These are phyloP conservation scores for Entophlyctis luteolus DNA, from an alignment of 192 early-diverging fungal species.

Conservation along the genomic window DNA sequence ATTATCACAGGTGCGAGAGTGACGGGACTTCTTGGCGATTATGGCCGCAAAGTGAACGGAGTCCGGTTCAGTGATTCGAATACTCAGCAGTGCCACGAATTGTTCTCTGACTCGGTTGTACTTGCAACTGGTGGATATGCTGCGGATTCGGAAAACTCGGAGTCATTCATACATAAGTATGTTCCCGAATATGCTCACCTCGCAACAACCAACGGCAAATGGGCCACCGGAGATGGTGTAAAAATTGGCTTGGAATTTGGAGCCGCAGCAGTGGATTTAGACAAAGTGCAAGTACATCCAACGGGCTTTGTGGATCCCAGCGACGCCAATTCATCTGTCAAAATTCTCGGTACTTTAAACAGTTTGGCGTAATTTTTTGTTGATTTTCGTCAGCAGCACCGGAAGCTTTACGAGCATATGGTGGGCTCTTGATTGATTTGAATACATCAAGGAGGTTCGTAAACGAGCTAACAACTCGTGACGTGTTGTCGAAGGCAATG, in stretches of 20 bases:
- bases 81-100: slow-evolving; percentile 33
- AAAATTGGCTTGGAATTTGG: slow-evolving; percentile 67
- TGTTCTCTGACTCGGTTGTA: slow-evolving; percentile 60
- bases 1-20: slow-evolving; percentile 69
- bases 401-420: slow-evolving; percentile 80
- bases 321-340: slow-evolving; percentile 67
- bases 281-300: slow-evolving; percentile 87
- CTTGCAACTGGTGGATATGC: slow-evolving; percentile 85
- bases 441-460: slow-evolving; percentile 70
- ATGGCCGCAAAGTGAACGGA: slow-evolving; percentile 16
- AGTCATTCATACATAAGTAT: slow-evolving; percentile 16
- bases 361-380: neutral
- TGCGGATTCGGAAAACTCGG: slow-evolving; percentile 50
- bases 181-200: slow-evolving; percentile 23
- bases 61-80: neutral
- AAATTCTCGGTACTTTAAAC: slow-evolving; percentile 59
- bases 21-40: slow-evolving; percentile 48
- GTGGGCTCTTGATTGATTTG: slow-evolving; percentile 66
- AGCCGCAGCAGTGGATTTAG: slow-evolving; percentile 70
- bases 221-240: slow-evolving; percentile 80
- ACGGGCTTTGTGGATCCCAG: slow-evolving; percentile 79
- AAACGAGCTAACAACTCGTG: slow-evolving; percentile 79
- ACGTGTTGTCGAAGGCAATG: slow-evolving; percentile 65
- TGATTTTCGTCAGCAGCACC: slow-evolving; percentile 51
- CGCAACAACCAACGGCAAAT: slow-evolving; percentile 77